Percentiles rank a stretch among this genome's conserved stretches.
phyloP scores from a whole-genome alignment of 371 early-diverging fungal species.

The Mucor sp. region DNA sequence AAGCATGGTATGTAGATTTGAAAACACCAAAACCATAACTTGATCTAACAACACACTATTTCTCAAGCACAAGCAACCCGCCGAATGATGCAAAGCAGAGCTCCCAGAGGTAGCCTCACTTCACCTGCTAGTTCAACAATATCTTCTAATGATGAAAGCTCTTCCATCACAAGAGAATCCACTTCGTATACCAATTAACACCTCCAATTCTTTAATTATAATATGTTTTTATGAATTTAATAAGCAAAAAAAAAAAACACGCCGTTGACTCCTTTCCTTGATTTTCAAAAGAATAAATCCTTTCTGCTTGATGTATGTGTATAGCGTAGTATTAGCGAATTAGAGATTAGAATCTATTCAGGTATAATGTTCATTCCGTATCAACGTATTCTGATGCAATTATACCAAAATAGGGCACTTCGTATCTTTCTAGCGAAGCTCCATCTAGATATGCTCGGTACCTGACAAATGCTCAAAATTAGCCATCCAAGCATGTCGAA shows the following conservation, averaged over 20 bases:
- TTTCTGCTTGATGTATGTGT: background rate
- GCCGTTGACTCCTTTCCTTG: background rate
- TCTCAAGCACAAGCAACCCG: constrained; percentile 21
- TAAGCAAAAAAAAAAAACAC: background rate
- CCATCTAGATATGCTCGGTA: constrained; percentile 68
- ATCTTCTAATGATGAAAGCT: constrained; percentile 5
- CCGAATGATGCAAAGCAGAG: constrained; percentile 26
- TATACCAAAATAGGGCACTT: constrained; percentile 61
- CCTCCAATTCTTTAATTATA: background rate
- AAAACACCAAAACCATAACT: background rate
- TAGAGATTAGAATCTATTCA: background rate
- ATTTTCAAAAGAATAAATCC: background rate
- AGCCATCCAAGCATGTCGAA: background rate
- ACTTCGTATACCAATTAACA: background rate
- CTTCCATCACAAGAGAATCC: background rate
- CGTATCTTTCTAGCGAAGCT: constrained; percentile 61
- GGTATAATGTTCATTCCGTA: constrained; percentile 44
- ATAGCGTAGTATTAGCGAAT: background rate
- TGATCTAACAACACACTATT: background rate
- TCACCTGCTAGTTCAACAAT: background rate
- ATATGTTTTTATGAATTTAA: background rate
- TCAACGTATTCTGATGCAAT: constrained; percentile 68
- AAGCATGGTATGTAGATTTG: constrained; percentile 24
- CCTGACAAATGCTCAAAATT: constrained; percentile 21
- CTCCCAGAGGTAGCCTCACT: background rate